Conservation (phyloP, 1,139 yeast genomes). For the Pneumocystis oryctolagi region DNA sequence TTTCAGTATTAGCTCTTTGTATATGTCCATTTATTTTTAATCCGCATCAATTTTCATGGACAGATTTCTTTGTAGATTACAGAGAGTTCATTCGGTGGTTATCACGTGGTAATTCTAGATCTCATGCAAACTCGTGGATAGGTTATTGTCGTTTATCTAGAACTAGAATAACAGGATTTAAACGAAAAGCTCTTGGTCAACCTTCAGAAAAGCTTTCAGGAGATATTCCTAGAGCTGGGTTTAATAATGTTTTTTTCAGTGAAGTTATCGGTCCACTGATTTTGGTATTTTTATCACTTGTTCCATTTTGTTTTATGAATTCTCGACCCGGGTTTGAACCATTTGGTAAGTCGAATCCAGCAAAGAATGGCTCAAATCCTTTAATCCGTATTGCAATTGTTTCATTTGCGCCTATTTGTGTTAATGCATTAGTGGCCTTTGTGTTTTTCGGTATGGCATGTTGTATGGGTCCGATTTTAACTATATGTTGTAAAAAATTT, state of each 20-base stretch:
- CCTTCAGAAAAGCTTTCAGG: slow-evolving; percentile 71
- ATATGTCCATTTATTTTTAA: slow-evolving; percentile 90
- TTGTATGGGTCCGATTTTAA: slow-evolving; percentile 92
- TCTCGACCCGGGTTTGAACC: slow-evolving; percentile 85
- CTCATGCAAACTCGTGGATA: slow-evolving; percentile 99
- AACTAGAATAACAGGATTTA: slow-evolving; percentile 96
- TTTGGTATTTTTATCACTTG: slow-evolving; percentile 79
- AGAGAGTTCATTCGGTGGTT: slow-evolving; percentile 97
- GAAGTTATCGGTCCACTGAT: slow-evolving; percentile 74
- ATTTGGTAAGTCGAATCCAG: slow-evolving; percentile 7
- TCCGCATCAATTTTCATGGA: slow-evolving; percentile 99
- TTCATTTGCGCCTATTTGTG: slow-evolving; percentile 78
- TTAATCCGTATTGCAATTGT: slow-evolving; percentile 73
- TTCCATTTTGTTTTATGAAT: slow-evolving; percentile 85
- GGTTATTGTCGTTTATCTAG: slow-evolving; percentile 91
- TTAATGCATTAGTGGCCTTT: slow-evolving; percentile 55
- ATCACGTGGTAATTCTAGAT: slow-evolving; percentile 95
- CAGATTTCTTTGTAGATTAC: slow-evolving; percentile 95
- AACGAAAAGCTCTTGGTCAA: slow-evolving; percentile 53
- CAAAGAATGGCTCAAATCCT: slow-evolving; percentile 21
- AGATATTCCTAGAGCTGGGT: slow-evolving; percentile 87
- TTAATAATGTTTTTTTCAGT: slow-evolving; percentile 70
- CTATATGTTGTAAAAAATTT: slow-evolving; percentile 92
- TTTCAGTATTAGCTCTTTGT: slow-evolving; percentile 76
- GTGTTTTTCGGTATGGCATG: slow-evolving; percentile 73